Evolutionary conservation across 2,329 filamentous ascomycete genomes (phyloP), one percentile per base, ranked within the genome.

Genomic region (Venturia nashicola): DNA sequence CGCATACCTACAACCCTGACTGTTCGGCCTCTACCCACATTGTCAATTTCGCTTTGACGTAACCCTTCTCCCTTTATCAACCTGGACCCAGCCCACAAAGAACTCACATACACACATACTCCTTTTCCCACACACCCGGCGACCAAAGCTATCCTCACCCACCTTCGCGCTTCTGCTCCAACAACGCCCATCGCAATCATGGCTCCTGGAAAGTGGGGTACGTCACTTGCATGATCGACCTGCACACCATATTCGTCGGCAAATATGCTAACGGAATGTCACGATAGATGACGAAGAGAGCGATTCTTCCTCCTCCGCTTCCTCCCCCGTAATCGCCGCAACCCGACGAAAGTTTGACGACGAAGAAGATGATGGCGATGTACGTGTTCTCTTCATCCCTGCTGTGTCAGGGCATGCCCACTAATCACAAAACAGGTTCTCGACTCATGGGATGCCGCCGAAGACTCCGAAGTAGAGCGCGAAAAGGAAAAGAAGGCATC

Each of bases 391-490:
- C 60, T 72, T 82, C 74, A 68, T 51, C 61, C 54, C 8, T 43
- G 27, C 46, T 54, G n/a, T 44, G n/a, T 27, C 18, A 42, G 3
- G n/a, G 34, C 44, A 39, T 48, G 44, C 51, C 36, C 12, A 32
- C 62, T 48, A 14, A 57, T n/a, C 51, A 34, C 51, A 46, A 32
- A 43, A 32, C 44, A 96, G 88, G 90, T 97, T 65, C 84, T 97
- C 72, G 94, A 99, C 66, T 93, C 90, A 42, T 99, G 94, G 94
- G 92, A 97, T 72, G 93, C 90, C 65, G 92, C 90, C 69, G 94
- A 97, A 73, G 94, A 99, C 79, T 96, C 91, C 67, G 94, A 99
- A 72, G 93, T 87, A 70, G 94, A 99, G 80, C 89, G 91, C 71
- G 92, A 97, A 77, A 99, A 97, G 82, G 90, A 85, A 36, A 89